Percentiles rank a stretch among this genome's conserved stretches.
These are phyloP conservation scores for Auriscalpium orientale DNA, from an alignment of 768 basidiomycete genomes.

Conservation along the genomic window DNA sequence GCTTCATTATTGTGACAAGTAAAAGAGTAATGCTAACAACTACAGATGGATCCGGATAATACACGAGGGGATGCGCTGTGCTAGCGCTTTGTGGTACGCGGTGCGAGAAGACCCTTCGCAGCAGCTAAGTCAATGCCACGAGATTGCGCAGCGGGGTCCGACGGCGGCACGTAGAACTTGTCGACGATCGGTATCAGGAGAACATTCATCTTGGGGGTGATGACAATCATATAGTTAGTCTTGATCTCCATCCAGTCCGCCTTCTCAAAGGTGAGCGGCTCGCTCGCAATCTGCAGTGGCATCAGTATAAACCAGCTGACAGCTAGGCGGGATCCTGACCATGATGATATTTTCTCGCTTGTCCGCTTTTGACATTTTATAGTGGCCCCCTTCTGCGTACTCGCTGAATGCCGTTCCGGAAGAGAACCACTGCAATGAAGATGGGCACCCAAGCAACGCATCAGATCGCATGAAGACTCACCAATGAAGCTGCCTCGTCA, in stretches of 20 bases:
- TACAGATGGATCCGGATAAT: background rate
- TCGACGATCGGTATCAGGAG: conserved; percentile 92
- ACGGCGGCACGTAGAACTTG: conserved; percentile 85
- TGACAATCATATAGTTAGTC: conserved; percentile 91
- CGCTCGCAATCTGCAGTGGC: conserved; percentile 62
- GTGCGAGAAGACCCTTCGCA: conserved; percentile 76
- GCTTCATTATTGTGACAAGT: no score
- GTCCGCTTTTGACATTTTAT: conserved; percentile 92
- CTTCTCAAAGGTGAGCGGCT: conserved; percentile 95
- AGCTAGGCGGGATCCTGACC: conserved; percentile 29
- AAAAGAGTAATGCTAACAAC: no score
- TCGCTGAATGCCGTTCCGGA: conserved; percentile 93
- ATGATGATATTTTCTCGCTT: conserved; percentile 96
- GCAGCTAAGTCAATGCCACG: conserved; percentile 80
- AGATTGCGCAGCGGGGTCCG: conserved; percentile 61
- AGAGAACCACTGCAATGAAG: conserved; percentile 72
- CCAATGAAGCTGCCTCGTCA: conserved; percentile 70
- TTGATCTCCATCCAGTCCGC: conserved; percentile 99
- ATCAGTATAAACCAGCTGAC: background rate
- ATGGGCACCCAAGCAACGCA: background rate
- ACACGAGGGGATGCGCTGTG: background rate
- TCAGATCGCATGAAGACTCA: background rate
- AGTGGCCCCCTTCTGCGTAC: conserved; percentile 81
- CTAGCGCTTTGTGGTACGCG: conserved; percentile 25
- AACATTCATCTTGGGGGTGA: conserved; percentile 93